phyloP scores from a whole-genome alignment of 176 grass and related monocot species.

The Coix lacrymajobi region DNA sequence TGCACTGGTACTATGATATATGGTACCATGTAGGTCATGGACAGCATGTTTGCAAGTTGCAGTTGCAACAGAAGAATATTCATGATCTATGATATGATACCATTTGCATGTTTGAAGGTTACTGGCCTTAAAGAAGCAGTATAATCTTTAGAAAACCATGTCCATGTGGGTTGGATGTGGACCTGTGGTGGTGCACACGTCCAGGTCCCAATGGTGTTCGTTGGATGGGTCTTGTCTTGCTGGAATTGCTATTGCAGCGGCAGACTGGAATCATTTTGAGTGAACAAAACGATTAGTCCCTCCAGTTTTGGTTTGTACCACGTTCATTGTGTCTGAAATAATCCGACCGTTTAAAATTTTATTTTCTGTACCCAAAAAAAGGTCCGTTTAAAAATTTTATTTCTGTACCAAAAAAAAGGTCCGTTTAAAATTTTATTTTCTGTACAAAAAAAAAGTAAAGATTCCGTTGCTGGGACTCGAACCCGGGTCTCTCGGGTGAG shows the following conservation, averaged over 20 bases:
- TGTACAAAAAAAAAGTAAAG: too few species aligned
- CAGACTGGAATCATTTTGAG: not conserved
- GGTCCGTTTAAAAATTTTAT: too few species aligned
- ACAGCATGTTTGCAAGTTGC: slow-evolving; percentile 29
- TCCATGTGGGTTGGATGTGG: not conserved
- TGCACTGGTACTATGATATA: not conserved
- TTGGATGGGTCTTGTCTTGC: not conserved
- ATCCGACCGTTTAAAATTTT: too few species aligned
- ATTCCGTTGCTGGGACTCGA: slow-evolving; percentile 44
- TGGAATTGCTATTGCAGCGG: not conserved
- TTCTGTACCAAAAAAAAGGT: too few species aligned
- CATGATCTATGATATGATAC: slow-evolving; percentile 4
- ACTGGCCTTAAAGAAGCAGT: not conserved
- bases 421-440: too few species aligned
- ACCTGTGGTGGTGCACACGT: not conserved
- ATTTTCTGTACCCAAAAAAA: too few species aligned
- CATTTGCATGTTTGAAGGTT: not conserved
- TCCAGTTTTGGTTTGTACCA: not conserved
- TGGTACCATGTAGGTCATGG: slow-evolving; percentile 1
- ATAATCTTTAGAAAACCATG: not conserved
- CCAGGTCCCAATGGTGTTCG: not conserved
- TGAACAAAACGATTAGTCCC: not conserved
- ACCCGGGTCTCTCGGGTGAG: slow-evolving; percentile 74
- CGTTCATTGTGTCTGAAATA: not conserved
- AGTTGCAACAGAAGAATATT: not conserved